Percentiles rank a stretch among this genome's conserved stretches.
phyloP scores from a whole-genome alignment of 805 yeast species.

The Saturnispora besseyi region DNA sequence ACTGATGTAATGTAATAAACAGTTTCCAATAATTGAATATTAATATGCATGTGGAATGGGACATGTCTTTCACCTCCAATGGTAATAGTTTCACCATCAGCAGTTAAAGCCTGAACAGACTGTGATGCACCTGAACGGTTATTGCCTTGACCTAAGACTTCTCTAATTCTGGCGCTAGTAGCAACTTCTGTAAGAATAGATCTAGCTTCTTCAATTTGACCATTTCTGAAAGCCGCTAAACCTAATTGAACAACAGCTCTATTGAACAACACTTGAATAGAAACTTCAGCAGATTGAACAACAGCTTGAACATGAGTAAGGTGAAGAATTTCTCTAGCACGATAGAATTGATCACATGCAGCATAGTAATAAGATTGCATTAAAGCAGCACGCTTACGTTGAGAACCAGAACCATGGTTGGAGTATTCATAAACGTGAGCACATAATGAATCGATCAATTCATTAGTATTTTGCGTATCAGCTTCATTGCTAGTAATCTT shows the following conservation, averaged over 20 bases:
- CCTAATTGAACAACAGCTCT: conserved; percentile 95
- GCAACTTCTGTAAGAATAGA: conserved; percentile 83
- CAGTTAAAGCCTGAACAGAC: conserved; percentile 24
- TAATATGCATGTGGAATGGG: conserved; percentile 98
- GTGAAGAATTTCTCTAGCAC: conserved; percentile 83
- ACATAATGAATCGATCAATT: conserved; percentile 56
- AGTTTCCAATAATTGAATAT: conserved; percentile 88
- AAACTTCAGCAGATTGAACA: conserved; percentile 76
- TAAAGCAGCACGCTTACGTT: conserved; percentile 77
- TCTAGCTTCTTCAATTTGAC: conserved; percentile 77
- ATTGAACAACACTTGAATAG: conserved; percentile 86
- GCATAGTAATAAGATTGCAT: conserved; percentile 87
- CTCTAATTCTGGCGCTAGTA: conserved; percentile 78
- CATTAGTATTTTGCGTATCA: conserved; percentile 32
- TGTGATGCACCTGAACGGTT: conserved; percentile 46
- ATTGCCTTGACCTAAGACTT: conserved; percentile 82
- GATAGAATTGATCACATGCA: conserved; percentile 70
- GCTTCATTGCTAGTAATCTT: conserved; percentile 20
- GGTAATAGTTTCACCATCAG: conserved; percentile 9
- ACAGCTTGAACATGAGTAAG: conserved; percentile 77
- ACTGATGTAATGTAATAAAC: conserved; percentile 86
- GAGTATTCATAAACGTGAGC: conserved; percentile 44
- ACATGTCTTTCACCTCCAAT: conserved; percentile 53
- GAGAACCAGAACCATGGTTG: conserved; percentile 47
- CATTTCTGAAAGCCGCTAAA: conserved; percentile 86